These are phyloP conservation scores for Spathaspora girioi DNA, from an alignment of 805 yeast genomes.

Conservation along the genomic window DNA sequence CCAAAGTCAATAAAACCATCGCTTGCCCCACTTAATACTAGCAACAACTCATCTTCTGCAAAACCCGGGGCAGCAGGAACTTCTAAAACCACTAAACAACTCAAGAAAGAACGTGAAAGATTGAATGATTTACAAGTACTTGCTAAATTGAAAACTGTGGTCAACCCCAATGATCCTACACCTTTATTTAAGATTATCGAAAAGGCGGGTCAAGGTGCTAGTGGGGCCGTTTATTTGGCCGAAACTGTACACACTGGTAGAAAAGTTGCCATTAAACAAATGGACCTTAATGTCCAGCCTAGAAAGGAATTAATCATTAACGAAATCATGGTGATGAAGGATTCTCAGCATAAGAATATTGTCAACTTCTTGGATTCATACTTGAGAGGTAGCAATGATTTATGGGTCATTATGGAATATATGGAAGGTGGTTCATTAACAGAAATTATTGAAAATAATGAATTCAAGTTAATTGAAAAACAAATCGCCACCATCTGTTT, in stretches of 20 bases:
- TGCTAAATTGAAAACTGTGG: slow-evolving; percentile 77
- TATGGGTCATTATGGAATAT: slow-evolving; percentile 99
- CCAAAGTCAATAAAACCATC: background rate
- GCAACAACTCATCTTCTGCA: background rate
- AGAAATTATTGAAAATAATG: slow-evolving; percentile 90
- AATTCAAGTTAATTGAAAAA: slow-evolving; percentile 63
- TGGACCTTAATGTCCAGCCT: slow-evolving; percentile 88
- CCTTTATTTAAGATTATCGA: slow-evolving; percentile 72
- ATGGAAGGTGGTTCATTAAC: slow-evolving; percentile 99
- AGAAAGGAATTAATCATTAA: slow-evolving; percentile 92
- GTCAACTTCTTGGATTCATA: slow-evolving; percentile 93
- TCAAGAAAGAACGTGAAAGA: slow-evolving; percentile 39
- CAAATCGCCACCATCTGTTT: slow-evolving; percentile 90
- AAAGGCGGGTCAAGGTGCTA: slow-evolving; percentile 96
- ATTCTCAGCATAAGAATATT: slow-evolving; percentile 88
- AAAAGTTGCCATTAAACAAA: slow-evolving; percentile 93
- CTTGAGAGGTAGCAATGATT: slow-evolving; percentile 69
- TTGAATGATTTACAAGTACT: slow-evolving; percentile 86
- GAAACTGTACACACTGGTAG: slow-evolving; percentile 54
- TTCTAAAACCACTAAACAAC: slow-evolving; percentile 34
- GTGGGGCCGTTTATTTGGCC: slow-evolving; percentile 92
- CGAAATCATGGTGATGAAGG: slow-evolving; percentile 96
- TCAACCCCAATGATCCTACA: slow-evolving; percentile 81
- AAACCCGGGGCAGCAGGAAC: slow-evolving; percentile 4
- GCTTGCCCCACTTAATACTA: background rate